phyloP scores from a whole-genome alignment of 2,329 filamentous ascomycete genomes.

The Scedosporium minutisporum region DNA sequence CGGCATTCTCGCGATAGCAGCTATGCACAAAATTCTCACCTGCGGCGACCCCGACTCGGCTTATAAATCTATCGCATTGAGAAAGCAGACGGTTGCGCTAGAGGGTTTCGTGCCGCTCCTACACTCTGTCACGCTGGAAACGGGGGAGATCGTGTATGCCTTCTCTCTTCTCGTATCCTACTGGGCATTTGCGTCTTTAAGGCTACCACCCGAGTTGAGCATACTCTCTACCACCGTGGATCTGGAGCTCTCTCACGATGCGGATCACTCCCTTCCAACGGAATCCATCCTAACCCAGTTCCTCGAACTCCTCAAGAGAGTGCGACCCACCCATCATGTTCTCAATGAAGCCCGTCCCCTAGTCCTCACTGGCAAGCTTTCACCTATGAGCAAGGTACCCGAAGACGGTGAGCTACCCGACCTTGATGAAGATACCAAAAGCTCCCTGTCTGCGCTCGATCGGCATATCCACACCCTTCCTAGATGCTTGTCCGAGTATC shows the following conservation, averaged over 20 bases:
- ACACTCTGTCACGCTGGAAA: constrained; percentile 2
- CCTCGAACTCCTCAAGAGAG: background rate
- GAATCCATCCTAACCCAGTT: constrained; percentile 2
- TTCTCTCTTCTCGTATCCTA: constrained; percentile 11
- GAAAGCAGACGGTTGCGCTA: constrained; percentile 9
- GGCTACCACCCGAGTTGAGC: constrained; percentile 8
- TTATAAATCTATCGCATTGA: constrained; percentile 1
- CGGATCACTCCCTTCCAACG: background rate
- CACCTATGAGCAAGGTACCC: background rate
- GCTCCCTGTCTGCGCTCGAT: background rate
- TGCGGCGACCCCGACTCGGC: background rate
- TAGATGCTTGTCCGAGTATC: background rate
- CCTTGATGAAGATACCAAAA: background rate
- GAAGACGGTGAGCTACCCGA: background rate
- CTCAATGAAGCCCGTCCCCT: background rate
- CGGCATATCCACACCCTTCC: background rate
- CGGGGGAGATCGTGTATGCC: constrained; percentile 6
- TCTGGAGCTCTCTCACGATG: background rate
- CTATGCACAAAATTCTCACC: constrained; percentile 9
- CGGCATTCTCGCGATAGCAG: constrained; percentile 12
- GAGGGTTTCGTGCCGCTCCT: constrained; percentile 8
- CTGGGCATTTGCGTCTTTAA: constrained; percentile 12
- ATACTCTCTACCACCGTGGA: constrained; percentile 6
- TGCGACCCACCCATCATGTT: background rate
- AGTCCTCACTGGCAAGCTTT: background rate